phyloP scores from a whole-genome alignment of 192 early-diverging fungal species.

The Entomortierella chlamydospora region DNA sequence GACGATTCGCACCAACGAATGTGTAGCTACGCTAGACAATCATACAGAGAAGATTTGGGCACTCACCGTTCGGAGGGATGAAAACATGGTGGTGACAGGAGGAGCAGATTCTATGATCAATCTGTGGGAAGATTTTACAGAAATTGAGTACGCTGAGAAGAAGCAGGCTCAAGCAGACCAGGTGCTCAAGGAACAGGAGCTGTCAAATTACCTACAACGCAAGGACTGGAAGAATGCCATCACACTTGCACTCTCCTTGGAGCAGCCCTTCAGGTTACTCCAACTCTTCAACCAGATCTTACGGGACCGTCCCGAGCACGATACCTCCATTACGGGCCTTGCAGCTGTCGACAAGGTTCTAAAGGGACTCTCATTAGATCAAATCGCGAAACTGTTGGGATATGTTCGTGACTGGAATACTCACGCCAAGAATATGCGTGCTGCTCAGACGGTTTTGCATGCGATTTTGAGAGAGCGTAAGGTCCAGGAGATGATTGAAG shows the following conservation, averaged over 20 bases:
- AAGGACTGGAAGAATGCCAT: slow-evolving; percentile 96
- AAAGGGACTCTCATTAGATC: slow-evolving; percentile 66
- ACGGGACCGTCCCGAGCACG: slow-evolving; percentile 61
- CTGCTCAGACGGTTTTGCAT: slow-evolving; percentile 87
- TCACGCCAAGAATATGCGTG: slow-evolving; percentile 79
- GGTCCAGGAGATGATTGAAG: slow-evolving; percentile 74
- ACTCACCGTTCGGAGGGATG: slow-evolving; percentile 77
- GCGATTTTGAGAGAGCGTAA: slow-evolving; percentile 76
- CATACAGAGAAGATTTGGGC: slow-evolving; percentile 98
- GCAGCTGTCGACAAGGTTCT: slow-evolving; percentile 78
- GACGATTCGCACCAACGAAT: slow-evolving; percentile 92
- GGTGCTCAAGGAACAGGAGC: slow-evolving; percentile 88
- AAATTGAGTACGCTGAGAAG: slow-evolving; percentile 82
- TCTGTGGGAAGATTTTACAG: slow-evolving; percentile 94
- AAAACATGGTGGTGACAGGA: slow-evolving; percentile 84
- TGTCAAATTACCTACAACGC: slow-evolving; percentile 85
- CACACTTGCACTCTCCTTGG: slow-evolving; percentile 86
- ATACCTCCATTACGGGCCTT: slow-evolving; percentile 69
- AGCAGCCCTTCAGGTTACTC: slow-evolving; percentile 89
- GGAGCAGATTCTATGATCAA: slow-evolving; percentile 91
- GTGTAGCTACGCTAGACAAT: slow-evolving; percentile 91
- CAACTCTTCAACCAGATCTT: slow-evolving; percentile 75
- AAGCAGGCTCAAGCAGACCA: slow-evolving; percentile 78
- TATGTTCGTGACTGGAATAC: slow-evolving; percentile 98
- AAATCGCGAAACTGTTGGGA: slow-evolving; percentile 82